Conservation (phyloP, 106 monocot species). For the Vanilla planifolia region DNA sequence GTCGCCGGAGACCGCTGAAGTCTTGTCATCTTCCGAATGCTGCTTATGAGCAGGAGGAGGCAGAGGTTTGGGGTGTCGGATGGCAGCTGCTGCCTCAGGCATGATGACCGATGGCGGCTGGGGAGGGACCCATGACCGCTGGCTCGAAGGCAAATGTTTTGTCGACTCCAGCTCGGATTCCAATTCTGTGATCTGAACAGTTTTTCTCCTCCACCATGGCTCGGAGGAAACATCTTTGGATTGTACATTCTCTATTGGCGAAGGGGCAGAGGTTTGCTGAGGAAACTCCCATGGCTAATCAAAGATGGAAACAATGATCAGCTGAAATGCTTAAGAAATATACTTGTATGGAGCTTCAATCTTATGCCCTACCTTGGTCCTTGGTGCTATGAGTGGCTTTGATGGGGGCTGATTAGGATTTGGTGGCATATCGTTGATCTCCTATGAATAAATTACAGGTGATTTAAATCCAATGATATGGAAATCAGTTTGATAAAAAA, state of each 20-base stretch:
- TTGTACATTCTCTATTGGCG: constrained; percentile 13
- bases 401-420: constrained; percentile 50
- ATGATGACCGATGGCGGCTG: constrained; percentile 76
- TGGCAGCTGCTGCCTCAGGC: constrained; percentile 76
- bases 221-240: constrained; percentile 30
- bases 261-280: constrained; percentile 7
- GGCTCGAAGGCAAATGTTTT: constrained; percentile 10
- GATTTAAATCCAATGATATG: no score
- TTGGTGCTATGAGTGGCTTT: constrained; percentile 44
- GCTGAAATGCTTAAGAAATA: not conserved
- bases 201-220: constrained; percentile 43
- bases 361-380: constrained; percentile 33
- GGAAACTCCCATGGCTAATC: constrained; percentile 38
- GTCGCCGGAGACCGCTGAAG: not conserved
- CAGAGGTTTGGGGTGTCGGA: constrained; percentile 50
- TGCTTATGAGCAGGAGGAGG: constrained; percentile 20
- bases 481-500: not conserved
- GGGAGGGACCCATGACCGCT: constrained; percentile 79
- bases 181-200: constrained; percentile 49
- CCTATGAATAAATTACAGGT: constrained; percentile 18
- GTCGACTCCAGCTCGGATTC: constrained; percentile 37
- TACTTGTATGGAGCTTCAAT: not conserved
- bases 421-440: constrained; percentile 63
- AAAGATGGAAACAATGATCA: not conserved
- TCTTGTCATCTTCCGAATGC: constrained; percentile 17